These are phyloP conservation scores for Venturia effusa DNA, from an alignment of 2,329 filamentous ascomycete species.

Conservation along the genomic window DNA sequence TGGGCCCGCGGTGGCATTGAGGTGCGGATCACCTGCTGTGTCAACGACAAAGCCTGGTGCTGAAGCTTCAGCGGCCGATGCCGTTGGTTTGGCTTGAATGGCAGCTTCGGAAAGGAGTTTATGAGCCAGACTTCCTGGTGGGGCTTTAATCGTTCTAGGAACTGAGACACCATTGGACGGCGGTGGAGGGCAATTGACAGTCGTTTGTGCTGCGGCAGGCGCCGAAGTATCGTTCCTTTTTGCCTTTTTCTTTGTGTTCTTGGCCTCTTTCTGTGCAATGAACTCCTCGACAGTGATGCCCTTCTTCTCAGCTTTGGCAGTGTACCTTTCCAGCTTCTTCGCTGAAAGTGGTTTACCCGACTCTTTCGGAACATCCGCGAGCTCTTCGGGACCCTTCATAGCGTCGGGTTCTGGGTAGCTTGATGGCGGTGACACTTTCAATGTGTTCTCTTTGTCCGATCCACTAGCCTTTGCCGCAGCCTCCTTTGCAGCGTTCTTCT, in stretches of 20 bases:
- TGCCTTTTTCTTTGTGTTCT: background rate
- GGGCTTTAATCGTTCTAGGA: background rate
- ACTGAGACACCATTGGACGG: background rate
- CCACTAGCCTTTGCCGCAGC: background rate
- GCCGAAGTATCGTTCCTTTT: background rate
- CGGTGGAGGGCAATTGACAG: background rate
- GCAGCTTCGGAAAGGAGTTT: background rate
- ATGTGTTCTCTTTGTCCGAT: background rate
- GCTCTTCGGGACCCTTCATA: conserved; percentile 1
- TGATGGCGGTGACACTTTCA: background rate
- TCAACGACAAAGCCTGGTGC: background rate
- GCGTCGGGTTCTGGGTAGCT: background rate
- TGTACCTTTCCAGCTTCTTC: conserved; percentile 7
- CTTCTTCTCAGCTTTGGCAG: conserved; percentile 8
- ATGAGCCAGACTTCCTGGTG: background rate
- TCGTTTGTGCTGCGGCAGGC: background rate
- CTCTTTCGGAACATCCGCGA: background rate
- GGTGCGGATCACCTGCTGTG: background rate
- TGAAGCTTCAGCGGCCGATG: background rate
- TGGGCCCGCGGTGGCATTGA: background rate
- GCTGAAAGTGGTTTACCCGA: background rate
- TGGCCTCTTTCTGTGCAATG: background rate
- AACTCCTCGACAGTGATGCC: conserved; percentile 11
- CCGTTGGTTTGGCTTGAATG: background rate
- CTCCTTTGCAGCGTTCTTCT: background rate